Conservation (phyloP, 2,329 filamentous ascomycete genomes). For the Conoideocrella luteorostrata region DNA sequence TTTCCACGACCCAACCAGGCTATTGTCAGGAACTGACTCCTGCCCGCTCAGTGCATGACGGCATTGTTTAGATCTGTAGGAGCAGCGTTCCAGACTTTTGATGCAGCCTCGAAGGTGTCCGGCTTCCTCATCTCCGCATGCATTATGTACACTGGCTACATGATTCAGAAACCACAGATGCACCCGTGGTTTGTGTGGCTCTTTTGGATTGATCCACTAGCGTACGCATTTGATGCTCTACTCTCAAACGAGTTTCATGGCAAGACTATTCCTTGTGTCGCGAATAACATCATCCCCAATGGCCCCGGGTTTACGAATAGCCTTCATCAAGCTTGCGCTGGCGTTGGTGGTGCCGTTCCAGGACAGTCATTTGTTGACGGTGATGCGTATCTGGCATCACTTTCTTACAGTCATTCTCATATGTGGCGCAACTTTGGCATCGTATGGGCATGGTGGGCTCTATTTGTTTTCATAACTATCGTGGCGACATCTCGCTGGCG, state of each 20-base stretch:
- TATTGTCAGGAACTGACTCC: background rate
- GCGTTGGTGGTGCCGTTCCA: conserved; percentile 46
- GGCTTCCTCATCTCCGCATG: conserved; percentile 43
- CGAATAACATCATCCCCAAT: conserved; percentile 42
- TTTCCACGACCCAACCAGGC: too few species aligned
- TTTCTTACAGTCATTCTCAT: conserved; percentile 46
- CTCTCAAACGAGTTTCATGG: conserved; percentile 65
- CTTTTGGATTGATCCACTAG: conserved; percentile 60
- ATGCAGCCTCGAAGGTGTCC: conserved; percentile 52
- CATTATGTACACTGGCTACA: conserved; percentile 58
- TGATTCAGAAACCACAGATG: conserved; percentile 56
- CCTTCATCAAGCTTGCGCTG: conserved; percentile 46
- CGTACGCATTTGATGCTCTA: conserved; percentile 63
- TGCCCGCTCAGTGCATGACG: conserved; percentile 41
- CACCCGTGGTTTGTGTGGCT: conserved; percentile 58
- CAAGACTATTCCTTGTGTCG: conserved; percentile 45
- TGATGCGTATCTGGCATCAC: conserved; percentile 49
- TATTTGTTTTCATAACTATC: conserved; percentile 54
- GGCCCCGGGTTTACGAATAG: conserved; percentile 40
- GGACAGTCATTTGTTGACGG: conserved; percentile 46
- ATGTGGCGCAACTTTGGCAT: conserved; percentile 58
- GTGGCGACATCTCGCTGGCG: conserved; percentile 52
- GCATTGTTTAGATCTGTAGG: conserved; percentile 51
- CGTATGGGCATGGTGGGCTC: conserved; percentile 55
- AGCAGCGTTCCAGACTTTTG: conserved; percentile 49